phyloP scores from a whole-genome alignment of 202 grass and related monocot species.

The Panicum hallii region DNA sequence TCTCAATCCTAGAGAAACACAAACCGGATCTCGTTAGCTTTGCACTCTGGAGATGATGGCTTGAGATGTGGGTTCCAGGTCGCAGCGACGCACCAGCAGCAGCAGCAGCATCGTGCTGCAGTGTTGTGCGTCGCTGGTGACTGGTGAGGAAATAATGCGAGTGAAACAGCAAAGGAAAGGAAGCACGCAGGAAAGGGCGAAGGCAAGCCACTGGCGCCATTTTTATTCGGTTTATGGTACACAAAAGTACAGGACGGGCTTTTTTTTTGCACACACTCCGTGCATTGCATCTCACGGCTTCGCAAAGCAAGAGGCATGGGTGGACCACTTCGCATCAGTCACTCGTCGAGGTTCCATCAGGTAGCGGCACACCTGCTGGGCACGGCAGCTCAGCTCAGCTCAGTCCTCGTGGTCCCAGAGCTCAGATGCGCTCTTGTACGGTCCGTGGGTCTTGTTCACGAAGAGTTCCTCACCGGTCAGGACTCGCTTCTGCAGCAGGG shows the following conservation, averaged over 20 bases:
- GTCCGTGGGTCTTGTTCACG: constrained; percentile 76
- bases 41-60: background rate
- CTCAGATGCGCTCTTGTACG: constrained; percentile 64
- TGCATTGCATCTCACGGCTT: background rate
- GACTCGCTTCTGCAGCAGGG: constrained; percentile 57
- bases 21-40: background rate
- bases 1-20: constrained; percentile 6
- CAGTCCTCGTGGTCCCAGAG: constrained; percentile 80
- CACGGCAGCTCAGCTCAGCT: constrained; percentile 34
- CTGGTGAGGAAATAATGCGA: background rate
- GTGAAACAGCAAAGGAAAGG: background rate
- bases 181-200: constrained; percentile 13
- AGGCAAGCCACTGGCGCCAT: background rate
- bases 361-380: background rate
- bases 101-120: background rate
- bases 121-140: background rate
- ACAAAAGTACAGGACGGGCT: background rate
- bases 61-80: background rate
- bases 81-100: background rate
- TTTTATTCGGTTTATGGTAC: constrained; percentile 23
- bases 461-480: constrained; percentile 74
- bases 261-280: constrained; percentile 13
- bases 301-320: background rate
- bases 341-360: background rate
- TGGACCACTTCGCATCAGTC: too few species aligned